Evolutionary conservation across 805 yeast species (phyloP), one percentile per base, ranked within the genome.

Genomic region (Sugiyamaella valdiviana): DNA sequence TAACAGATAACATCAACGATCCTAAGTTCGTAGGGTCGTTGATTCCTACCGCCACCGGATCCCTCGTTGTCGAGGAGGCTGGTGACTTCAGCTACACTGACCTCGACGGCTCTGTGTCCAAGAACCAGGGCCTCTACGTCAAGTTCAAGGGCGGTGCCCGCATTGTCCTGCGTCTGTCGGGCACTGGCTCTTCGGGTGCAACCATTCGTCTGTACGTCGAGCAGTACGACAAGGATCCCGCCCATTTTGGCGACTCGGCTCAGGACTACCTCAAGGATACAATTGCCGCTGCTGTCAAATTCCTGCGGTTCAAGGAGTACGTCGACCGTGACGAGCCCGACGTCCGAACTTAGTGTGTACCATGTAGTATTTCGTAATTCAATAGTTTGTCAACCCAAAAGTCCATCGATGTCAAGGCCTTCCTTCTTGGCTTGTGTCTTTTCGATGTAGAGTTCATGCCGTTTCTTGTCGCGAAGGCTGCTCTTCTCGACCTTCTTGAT

Each of bases 161-260:
- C 65, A 79, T 90, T 46, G 85, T 93, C 35, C 85, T 88, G 46
- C 83, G 99, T 68, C 75, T 93, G 55, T 88, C 96, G 0, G 99
- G 99, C 49, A 91, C 99, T 2, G 99, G 99, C 14, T 89, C 97
- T 1, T 83, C 95, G 1, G 99, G 99, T 43, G 98, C 99, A 17
- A 91, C 99, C 5, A 89, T 93, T 51, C 80, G 99, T 67, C 74
- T 91, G 57, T 91, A 91, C 70, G 71, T 91, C 63, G 98, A 91
- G 69, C 83, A 82, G 67, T 88, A 85, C 70, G 79, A 85, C 21
- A 58, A 66, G 42, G 93, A 87, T 61, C 60, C 67, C 44, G 53
- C 77, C 16, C 74, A 74, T 37, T 78, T 75, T 60, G 60, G 59
- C 5, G 54, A 66, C 55, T 66, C 72, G 42, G 91, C 89, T 10